These are phyloP conservation scores for Senna siamea DNA, from an alignment of 306 rosid genomes.

Conservation along the genomic window DNA sequence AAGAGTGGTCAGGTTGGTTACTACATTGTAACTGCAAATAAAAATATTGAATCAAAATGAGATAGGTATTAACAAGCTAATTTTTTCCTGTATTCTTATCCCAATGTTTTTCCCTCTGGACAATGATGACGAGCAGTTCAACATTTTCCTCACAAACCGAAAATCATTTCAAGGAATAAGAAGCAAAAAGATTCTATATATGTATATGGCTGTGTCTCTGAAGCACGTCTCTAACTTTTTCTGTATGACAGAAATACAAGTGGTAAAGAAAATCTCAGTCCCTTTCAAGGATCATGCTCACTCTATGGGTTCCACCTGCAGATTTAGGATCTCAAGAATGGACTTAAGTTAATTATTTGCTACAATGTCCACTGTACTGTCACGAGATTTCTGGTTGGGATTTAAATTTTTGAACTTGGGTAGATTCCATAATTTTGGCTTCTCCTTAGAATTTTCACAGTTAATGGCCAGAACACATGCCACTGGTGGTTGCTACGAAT, in stretches of 20 bases:
- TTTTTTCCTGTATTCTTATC: not conserved
- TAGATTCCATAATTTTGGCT: slow-evolving; percentile 34
- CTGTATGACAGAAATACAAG: slow-evolving; percentile 37
- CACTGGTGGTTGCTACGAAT: slow-evolving; percentile 3
- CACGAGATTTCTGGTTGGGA: slow-evolving; percentile 38
- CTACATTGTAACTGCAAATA: too few relatives aligned
- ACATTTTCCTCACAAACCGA: not conserved
- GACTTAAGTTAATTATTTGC: slow-evolving; percentile 21
- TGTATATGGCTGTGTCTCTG: not conserved
- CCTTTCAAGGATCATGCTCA: slow-evolving; percentile 36
- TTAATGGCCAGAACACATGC: slow-evolving; percentile 13
- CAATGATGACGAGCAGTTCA: not conserved
- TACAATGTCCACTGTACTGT: slow-evolving; percentile 5
- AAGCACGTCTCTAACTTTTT: not conserved
- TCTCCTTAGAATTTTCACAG: slow-evolving; percentile 21
- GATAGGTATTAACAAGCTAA: not conserved
- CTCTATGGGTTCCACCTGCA: slow-evolving; percentile 12
- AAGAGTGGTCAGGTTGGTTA: too few relatives aligned
- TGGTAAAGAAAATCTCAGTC: slow-evolving; percentile 22
- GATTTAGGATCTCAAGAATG: slow-evolving; percentile 35
- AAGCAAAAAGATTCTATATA: not conserved
- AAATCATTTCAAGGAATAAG: not conserved
- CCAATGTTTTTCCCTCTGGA: not conserved
- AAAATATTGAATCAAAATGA: not conserved
- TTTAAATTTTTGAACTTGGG: slow-evolving; percentile 31